A percentile compares a stretch with the other conserved stretches of the same genome.
Conservation (phyloP, 768 basidiomycete genomes). For the Baorangia bicolor region DNA sequence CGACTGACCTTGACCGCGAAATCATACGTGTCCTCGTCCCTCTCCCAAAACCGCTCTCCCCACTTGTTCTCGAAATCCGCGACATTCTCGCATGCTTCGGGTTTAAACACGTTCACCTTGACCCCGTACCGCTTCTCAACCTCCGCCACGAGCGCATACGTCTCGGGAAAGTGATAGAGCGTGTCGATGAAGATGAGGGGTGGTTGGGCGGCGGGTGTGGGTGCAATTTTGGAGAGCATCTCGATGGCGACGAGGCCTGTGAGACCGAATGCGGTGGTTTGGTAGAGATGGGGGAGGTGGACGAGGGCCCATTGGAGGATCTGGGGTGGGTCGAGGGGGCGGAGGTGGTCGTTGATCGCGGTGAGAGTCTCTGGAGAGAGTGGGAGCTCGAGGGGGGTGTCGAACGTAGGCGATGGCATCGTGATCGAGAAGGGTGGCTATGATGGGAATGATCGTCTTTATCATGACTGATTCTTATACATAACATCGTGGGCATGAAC, state of each 20-base stretch:
- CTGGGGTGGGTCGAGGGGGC: conserved; percentile 70
- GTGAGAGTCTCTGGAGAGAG: conserved; percentile 57
- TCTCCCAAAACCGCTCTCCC: conserved; percentile 85
- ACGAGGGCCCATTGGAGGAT: conserved; percentile 85
- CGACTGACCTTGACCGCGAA: conserved; percentile 80
- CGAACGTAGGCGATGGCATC: conserved; percentile 11
- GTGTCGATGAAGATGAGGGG: conserved; percentile 97
- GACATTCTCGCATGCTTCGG: conserved; percentile 63
- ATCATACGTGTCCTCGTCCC: conserved; percentile 85
- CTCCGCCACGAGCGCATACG: conserved; percentile 83
- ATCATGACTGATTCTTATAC: too few relatives aligned
- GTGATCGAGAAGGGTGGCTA: neutral
- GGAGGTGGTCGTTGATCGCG: conserved; percentile 73
- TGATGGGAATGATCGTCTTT: too few relatives aligned
- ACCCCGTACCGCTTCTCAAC: conserved; percentile 75
- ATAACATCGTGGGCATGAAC: too few relatives aligned
- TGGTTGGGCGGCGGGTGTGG: conserved; percentile 45
- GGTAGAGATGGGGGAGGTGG: conserved; percentile 76
- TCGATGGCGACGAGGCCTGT: conserved; percentile 93
- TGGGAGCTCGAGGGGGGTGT: conserved; percentile 54
- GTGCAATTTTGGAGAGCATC: conserved; percentile 85
- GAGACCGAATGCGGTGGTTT: conserved; percentile 96
- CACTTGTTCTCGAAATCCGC: conserved; percentile 77
- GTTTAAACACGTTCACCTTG: conserved; percentile 74
- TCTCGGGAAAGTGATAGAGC: conserved; percentile 93